Conservation (phyloP, 2,329 filamentous ascomycete species). For the Exophiala calicioides region DNA sequence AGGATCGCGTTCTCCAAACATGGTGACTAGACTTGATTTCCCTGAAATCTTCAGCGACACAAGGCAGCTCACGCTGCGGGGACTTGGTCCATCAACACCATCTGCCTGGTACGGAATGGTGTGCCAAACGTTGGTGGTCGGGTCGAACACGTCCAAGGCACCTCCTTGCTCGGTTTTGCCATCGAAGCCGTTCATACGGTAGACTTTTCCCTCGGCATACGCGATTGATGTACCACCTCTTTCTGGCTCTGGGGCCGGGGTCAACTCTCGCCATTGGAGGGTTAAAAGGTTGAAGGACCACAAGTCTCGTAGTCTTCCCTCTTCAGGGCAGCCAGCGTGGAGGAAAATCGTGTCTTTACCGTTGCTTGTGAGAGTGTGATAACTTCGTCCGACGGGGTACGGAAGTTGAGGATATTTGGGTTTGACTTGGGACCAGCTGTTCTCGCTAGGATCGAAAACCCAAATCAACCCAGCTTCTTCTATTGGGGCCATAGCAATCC, state of each 20-base stretch:
- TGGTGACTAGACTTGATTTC: constrained; percentile 47
- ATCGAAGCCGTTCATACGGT: constrained; percentile 79
- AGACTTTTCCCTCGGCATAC: constrained; percentile 64
- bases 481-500: constrained; percentile 67
- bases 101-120: constrained; percentile 29
- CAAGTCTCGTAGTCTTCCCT: constrained; percentile 66
- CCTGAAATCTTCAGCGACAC: constrained; percentile 43
- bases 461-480: constrained; percentile 75
- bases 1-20: constrained; percentile 58
- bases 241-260: constrained; percentile 65
- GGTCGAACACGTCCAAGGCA: constrained; percentile 63
- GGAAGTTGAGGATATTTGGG: constrained; percentile 52
- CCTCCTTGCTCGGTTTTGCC: constrained; percentile 70
- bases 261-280: constrained; percentile 67
- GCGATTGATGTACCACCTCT: constrained; percentile 70
- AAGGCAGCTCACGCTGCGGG: constrained; percentile 54
- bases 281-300: constrained; percentile 74
- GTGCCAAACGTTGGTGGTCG: constrained; percentile 43
- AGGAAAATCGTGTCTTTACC: constrained; percentile 71
- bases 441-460: constrained; percentile 68
- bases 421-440: constrained; percentile 65
- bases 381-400: constrained; percentile 67
- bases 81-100: constrained; percentile 42
- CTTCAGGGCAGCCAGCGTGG: constrained; percentile 72
- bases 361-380: constrained; percentile 64